Base-by-base conservation (phyloP, 108 stramenopile genomes). In the Bacterosira constricta region DNA sequence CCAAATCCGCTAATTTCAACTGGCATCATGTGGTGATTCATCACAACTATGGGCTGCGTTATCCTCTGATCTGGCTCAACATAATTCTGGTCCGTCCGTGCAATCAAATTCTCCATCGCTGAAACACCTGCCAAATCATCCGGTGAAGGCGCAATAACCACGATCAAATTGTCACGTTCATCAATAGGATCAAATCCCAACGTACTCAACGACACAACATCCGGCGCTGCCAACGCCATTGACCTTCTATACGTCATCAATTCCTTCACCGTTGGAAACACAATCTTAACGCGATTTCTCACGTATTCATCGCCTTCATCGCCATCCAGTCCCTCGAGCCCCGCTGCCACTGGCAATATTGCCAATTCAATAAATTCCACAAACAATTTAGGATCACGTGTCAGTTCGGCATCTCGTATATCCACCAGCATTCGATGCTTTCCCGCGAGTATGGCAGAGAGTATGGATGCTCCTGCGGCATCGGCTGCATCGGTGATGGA, bases 351-450 rank as follows among this genome's bases (percentile, higher is more conserved):
- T 0, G 95, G 95, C 15, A 92, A 70, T 55, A 93, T 87, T 45
- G 90, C 85, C 45, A 92, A 75, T 65, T 96, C 92, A 47, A 96
- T 82, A 51, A 93, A 93, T 61, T 96, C 90, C 3, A 93, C 90
- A 66, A 96, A 77, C 12, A 87, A 75, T 34, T 89, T 81, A 6
- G 85, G 83, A 79, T 96, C 89, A 29, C 75, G 67, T 23, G 82
- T 86, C 29, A 96, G 74, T 56, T 96, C 95, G 12, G 92, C 89
- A 83, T 96, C 95, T 5, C 92, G 79, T n/a, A 96, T 91, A 76
- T 96, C 95, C 9, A 96, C 91, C 50, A 96, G 36, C 90, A 96
- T 90, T n/a, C 95, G 80, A 60, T 90, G 85, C 62, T 96, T 91
- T 20, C 95, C 95, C 21, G 80, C 90, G 7, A 96, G 68, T 77